A percentile compares a stretch with the other conserved stretches of the same genome.
These are phyloP conservation scores for Fagopyrum tataricum DNA, from an alignment of 148 eudicot genomes.

Conservation along the genomic window DNA sequence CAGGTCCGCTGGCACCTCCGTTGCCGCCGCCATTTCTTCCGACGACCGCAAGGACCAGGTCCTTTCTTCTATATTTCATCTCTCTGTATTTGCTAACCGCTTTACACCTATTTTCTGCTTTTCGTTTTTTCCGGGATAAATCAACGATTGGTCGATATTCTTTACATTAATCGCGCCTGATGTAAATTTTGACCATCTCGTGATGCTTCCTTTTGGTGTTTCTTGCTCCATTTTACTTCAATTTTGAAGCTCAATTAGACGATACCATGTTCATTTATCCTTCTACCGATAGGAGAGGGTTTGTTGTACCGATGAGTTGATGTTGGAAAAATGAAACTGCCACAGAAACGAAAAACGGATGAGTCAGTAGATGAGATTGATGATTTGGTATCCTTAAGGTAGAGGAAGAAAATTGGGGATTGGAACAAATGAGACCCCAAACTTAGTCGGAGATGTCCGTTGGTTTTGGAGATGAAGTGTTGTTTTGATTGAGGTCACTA, in stretches of 20 bases:
- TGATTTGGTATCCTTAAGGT: not conserved
- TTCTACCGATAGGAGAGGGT: not conserved
- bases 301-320: not conserved
- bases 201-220: not conserved
- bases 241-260: not conserved
- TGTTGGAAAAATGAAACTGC: not conserved
- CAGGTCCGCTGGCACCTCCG: slow-evolving; percentile 79
- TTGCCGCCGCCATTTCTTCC: slow-evolving; percentile 63
- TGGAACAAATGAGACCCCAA: not conserved
- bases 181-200: not conserved
- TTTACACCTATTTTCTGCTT: not conserved
- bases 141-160: slow-evolving; percentile 5
- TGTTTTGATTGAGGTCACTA: not conserved
- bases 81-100: not conserved
- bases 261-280: not conserved
- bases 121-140: no score
- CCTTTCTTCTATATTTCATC: not conserved
- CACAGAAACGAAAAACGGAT: not conserved
- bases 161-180: not conserved
- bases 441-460: not conserved
- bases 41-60: slow-evolving; percentile 89
- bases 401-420: not conserved
- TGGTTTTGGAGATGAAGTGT: not conserved
- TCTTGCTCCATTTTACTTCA: not conserved
- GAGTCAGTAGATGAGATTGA: not conserved